These are phyloP conservation scores for Hyphodiscus sp. DNA, from an alignment of 2,329 filamentous ascomycete species.

Conservation along the genomic window DNA sequence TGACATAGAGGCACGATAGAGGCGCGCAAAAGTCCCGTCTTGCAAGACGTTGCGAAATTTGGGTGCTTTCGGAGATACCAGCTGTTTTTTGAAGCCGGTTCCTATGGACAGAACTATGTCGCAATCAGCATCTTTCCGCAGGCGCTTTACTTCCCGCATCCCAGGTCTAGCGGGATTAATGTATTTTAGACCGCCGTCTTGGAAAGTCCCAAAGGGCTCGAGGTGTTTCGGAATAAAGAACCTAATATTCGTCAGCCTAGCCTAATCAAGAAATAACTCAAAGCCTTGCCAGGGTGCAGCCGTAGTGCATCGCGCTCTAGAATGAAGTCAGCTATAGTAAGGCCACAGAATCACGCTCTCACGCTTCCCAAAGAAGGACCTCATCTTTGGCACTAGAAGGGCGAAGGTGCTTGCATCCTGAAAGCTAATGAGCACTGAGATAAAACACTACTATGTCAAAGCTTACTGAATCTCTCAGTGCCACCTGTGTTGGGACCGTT, in stretches of 20 bases:
- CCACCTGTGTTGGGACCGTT: constrained; percentile 1
- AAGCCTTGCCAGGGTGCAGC: constrained; percentile 10
- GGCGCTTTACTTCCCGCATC: constrained; percentile 8
- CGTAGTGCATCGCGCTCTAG: constrained; percentile 6
- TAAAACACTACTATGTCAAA: too few species aligned
- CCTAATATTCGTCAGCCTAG: background rate
- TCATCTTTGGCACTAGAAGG: background rate
- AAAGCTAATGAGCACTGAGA: too few species aligned
- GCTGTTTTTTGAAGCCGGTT: constrained; percentile 3
- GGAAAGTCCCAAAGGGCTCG: constrained; percentile 6
- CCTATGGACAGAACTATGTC: constrained; percentile 10
- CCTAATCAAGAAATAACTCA: too few species aligned
- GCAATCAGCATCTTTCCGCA: constrained; percentile 6
- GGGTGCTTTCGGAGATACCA: background rate
- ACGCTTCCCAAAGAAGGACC: constrained; percentile 1
- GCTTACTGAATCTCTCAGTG: background rate
- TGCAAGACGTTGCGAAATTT: background rate
- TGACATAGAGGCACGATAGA: constrained; percentile 7
- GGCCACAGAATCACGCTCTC: background rate
- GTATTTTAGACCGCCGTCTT: constrained; percentile 9
- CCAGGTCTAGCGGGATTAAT: constrained; percentile 11
- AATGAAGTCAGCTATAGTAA: background rate
- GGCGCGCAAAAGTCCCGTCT: background rate
- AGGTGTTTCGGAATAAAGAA: constrained; percentile 1
- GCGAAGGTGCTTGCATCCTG: constrained; percentile 1